A percentile compares a stretch with the other conserved stretches of the same genome.
phyloP scores from a whole-genome alignment of 495 filamentous ascomycete species.

The Xylaria cubensis region DNA sequence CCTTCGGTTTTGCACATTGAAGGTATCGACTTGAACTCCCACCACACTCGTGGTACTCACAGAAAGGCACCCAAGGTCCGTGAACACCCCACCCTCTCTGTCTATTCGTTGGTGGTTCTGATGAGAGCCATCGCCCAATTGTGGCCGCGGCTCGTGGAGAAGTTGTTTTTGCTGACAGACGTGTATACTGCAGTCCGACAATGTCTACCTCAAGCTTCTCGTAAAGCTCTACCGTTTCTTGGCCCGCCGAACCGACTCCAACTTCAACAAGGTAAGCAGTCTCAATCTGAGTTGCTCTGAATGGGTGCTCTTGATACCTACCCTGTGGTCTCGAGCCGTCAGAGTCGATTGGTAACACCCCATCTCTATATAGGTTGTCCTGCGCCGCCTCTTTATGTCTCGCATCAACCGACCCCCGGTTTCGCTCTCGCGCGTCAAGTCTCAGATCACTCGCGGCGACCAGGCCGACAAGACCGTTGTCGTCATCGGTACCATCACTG shows the following conservation, averaged over 20 bases:
- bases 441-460: constrained; percentile 69
- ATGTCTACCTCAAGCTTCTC: constrained; percentile 95
- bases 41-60: constrained; percentile 87
- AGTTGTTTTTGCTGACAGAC: not conserved
- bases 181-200: constrained; percentile 67
- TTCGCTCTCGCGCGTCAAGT: constrained; percentile 86
- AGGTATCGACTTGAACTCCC: constrained; percentile 76
- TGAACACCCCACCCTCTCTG: constrained; percentile 25
- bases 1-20: constrained; percentile 48
- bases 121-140: not conserved
- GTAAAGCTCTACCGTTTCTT: constrained; percentile 99
- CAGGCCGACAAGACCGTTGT: constrained; percentile 85
- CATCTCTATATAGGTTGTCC: constrained; percentile 50
- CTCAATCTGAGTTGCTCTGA: not conserved
- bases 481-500: constrained; percentile 90
- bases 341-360: constrained; percentile 2
- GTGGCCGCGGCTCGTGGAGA: not conserved
- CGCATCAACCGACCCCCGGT: constrained; percentile 95
- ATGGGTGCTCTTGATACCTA: not conserved
- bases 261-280: constrained; percentile 86
- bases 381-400: constrained; percentile 96
- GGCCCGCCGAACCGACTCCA: constrained; percentile 91
- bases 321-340: too few species aligned
- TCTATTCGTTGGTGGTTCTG: not conserved
- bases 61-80: constrained; percentile 83